Percentiles rank a stretch among this genome's conserved stretches.
phyloP scores from a whole-genome alignment of 805 yeast genomes.

The Sugiyamaella marilandica region DNA sequence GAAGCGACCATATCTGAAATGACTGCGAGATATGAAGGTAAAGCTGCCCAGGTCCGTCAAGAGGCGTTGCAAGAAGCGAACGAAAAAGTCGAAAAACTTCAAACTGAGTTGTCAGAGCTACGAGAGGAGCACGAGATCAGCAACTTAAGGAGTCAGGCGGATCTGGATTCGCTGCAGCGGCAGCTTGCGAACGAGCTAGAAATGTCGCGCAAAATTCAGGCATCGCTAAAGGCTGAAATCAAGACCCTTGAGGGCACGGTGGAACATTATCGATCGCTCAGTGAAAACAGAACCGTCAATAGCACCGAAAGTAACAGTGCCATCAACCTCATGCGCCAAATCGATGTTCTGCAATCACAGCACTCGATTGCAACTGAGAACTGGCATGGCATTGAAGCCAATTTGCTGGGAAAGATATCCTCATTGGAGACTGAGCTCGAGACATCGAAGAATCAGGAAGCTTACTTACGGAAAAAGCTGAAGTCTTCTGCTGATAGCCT shows the following conservation, averaged over 20 bases:
- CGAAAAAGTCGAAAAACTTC: slow-evolving; percentile 24
- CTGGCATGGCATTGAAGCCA: slow-evolving; percentile 77
- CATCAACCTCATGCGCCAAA: slow-evolving; percentile 38
- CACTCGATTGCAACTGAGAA: slow-evolving; percentile 71
- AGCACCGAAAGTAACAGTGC: slow-evolving; percentile 28
- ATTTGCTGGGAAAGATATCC: slow-evolving; percentile 47
- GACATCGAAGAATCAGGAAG: slow-evolving; percentile 18
- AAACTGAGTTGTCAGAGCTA: slow-evolving; percentile 30
- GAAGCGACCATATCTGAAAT: slow-evolving; percentile 29
- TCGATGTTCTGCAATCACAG: slow-evolving; percentile 60
- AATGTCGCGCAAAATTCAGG: slow-evolving; percentile 25
- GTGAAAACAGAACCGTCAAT: slow-evolving; percentile 44
- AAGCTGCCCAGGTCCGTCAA: slow-evolving; percentile 24
- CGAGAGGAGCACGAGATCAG: slow-evolving; percentile 27
- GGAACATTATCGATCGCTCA: slow-evolving; percentile 60
- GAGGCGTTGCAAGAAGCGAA: slow-evolving; percentile 29
- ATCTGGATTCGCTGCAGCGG: slow-evolving; percentile 16
- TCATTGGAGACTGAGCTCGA: slow-evolving; percentile 22
- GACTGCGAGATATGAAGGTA: slow-evolving; percentile 27
- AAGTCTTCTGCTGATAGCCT: slow-evolving; percentile 14
- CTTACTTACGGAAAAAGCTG: slow-evolving; percentile 15
- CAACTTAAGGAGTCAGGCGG: neutral
- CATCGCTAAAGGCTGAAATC: slow-evolving; percentile 25
- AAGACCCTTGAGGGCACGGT: slow-evolving; percentile 60
- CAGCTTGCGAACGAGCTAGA: slow-evolving; percentile 32